Percentiles rank a stretch among this genome's conserved stretches.
These are phyloP conservation scores for Kazachstania sp. DNA, from an alignment of 1,139 yeast species.

Conservation along the genomic window DNA sequence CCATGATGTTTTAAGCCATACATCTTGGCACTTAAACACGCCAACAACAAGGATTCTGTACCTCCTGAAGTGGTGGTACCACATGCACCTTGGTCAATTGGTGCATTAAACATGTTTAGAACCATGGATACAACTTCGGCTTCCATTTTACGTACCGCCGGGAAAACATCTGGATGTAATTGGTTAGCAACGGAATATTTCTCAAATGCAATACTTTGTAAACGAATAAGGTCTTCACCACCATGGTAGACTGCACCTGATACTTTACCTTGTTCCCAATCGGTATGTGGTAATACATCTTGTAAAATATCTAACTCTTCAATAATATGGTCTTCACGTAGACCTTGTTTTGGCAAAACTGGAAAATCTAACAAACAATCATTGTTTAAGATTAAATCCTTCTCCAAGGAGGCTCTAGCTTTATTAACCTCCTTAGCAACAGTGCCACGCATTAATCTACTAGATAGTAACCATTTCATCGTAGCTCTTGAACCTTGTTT, in stretches of 20 bases:
- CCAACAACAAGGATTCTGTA: constrained; percentile 77
- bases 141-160: constrained; percentile 95
- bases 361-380: constrained; percentile 39
- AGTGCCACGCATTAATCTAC: constrained; percentile 49
- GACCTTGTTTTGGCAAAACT: constrained; percentile 49
- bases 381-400: constrained; percentile 46
- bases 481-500: constrained; percentile 18
- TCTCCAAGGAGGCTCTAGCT: constrained; percentile 44
- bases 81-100: constrained; percentile 58
- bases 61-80: constrained; percentile 86
- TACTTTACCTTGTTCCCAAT: constrained; percentile 77
- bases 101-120: constrained; percentile 67
- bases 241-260: constrained; percentile 98
- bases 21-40: constrained; percentile 75
- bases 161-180: constrained; percentile 93
- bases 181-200: constrained; percentile 84
- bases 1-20: constrained; percentile 50
- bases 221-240: constrained; percentile 60
- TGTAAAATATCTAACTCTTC: constrained; percentile 43
- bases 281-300: constrained; percentile 48
- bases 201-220: constrained; percentile 72
- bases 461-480: constrained; percentile 35
- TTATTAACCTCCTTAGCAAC: constrained; percentile 52
- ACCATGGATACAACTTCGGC: constrained; percentile 93
- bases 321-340: constrained; percentile 38